Evolutionary conservation across 208 protist species (phyloP).

Genomic region (Leishmania aethiopica): DNA sequence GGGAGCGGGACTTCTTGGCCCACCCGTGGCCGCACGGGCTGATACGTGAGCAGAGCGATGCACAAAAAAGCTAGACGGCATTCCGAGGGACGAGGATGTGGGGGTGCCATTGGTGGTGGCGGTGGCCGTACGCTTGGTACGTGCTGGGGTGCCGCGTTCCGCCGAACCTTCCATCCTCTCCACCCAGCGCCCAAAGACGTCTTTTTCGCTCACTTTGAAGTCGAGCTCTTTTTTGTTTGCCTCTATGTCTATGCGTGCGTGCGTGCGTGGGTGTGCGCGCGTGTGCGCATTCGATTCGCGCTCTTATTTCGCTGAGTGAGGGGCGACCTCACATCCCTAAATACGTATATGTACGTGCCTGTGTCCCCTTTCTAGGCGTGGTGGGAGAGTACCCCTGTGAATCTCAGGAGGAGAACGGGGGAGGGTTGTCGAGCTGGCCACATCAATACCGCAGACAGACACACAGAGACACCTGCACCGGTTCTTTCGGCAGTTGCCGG

Average conservation of each 20-base stretch:
- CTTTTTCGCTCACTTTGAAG: neutral
- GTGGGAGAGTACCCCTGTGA: neutral
- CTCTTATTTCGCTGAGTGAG: neutral
- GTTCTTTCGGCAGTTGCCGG: neutral
- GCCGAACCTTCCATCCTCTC: constrained; percentile 1
- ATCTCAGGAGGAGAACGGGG: neutral
- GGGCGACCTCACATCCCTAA: neutral
- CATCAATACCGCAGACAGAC: neutral
- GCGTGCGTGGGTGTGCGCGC: too few relatives aligned
- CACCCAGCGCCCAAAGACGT: neutral
- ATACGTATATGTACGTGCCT: neutral
- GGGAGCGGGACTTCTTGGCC: neutral
- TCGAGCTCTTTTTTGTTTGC: neutral
- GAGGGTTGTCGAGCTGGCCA: neutral
- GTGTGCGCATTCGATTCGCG: neutral
- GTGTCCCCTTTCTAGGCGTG: neutral
- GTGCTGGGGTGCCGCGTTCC: neutral
- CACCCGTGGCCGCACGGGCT: too few relatives aligned
- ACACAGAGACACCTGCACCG: neutral
- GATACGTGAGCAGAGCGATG: constrained; percentile 1
- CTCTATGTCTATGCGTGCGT: neutral
- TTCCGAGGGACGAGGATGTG: constrained; percentile 11
- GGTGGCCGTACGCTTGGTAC: neutral
- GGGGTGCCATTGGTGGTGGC: constrained; percentile 7
- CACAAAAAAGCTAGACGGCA: constrained; percentile 7